These are phyloP conservation scores for Leccinum colubrinum DNA, from an alignment of 1,284 basidiomycete species.

Conservation along the genomic window DNA sequence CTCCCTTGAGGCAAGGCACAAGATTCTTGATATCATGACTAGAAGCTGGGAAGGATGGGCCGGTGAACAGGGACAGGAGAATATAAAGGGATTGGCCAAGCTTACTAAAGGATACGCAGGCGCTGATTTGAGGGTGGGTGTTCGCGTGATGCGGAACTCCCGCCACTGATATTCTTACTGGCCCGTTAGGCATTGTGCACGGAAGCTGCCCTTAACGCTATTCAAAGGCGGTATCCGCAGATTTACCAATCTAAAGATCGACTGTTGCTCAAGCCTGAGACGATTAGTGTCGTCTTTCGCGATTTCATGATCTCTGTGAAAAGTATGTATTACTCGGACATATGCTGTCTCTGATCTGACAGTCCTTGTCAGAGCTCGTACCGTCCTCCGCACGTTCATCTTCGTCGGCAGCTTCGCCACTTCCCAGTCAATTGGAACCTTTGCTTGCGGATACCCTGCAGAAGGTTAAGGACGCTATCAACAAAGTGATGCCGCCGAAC, in stretches of 20 bases:
- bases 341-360: slow-evolving; percentile 3
- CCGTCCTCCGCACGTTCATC: slow-evolving; percentile 94
- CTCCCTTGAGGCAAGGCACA: slow-evolving; percentile 78
- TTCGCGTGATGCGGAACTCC: neutral
- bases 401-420: slow-evolving; percentile 79
- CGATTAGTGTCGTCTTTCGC: slow-evolving; percentile 82
- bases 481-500: slow-evolving; percentile 66
- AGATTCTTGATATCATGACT: slow-evolving; percentile 93
- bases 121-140: slow-evolving; percentile 87
- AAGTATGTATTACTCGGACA: slow-evolving; percentile 53
- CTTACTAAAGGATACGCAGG: slow-evolving; percentile 98
- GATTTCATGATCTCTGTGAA: slow-evolving; percentile 99
- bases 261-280: slow-evolving; percentile 82
- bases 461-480: slow-evolving; percentile 67
- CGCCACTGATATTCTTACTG: slow-evolving; percentile 4
- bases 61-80: slow-evolving; percentile 51
- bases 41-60: slow-evolving; percentile 88
- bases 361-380: slow-evolving; percentile 65
- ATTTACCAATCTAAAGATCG: slow-evolving; percentile 94
- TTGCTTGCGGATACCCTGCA: slow-evolving; percentile 73
- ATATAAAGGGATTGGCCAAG: slow-evolving; percentile 75
- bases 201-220: slow-evolving; percentile 94
- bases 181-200: slow-evolving; percentile 81
- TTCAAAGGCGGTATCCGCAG: slow-evolving; percentile 95
- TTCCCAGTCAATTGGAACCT: slow-evolving; percentile 87